Conservation (phyloP, 2,329 filamentous ascomycete genomes). For the Pseudogymnoascus sp. region DNA sequence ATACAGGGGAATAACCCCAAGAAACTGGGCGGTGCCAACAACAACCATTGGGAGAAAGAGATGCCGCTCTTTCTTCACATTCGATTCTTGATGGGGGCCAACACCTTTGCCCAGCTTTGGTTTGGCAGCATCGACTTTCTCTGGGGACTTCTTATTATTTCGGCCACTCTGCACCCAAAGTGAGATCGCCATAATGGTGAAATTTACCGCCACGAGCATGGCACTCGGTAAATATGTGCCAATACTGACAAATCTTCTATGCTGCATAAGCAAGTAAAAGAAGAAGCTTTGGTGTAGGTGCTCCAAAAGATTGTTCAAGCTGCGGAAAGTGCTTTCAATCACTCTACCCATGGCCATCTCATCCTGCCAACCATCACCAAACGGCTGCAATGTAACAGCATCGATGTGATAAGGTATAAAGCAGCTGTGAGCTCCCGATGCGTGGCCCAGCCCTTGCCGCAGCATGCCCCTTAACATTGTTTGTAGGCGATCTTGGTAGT, state of each 20-base stretch:
- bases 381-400: constrained; percentile 85
- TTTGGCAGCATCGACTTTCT: constrained; percentile 13
- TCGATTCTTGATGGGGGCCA: constrained; percentile 20
- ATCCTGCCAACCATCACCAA: constrained; percentile 90
- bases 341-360: constrained; percentile 92
- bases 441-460: constrained; percentile 81
- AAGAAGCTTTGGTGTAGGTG: constrained; percentile 99
- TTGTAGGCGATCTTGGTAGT: constrained; percentile 72
- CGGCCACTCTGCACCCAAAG: constrained; percentile 87
- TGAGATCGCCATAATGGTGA: constrained; percentile 89
- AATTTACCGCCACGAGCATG: constrained; percentile 93
- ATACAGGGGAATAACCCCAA: constrained; percentile 75
- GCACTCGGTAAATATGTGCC: constrained; percentile 94
- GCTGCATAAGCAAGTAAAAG: constrained; percentile 92
- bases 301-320: constrained; percentile 92
- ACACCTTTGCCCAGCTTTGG: constrained; percentile 21
- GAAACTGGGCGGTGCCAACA: constrained; percentile 65
- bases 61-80: constrained; percentile 39
- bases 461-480: constrained; percentile 93
- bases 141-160: neutral
- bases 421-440: constrained; percentile 84
- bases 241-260: constrained; percentile 92
- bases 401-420: constrained; percentile 99
- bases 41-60: constrained; percentile 68
- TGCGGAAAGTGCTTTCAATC: constrained; percentile 84